Evolutionary conservation across 257 asterid genomes (phyloP).

Genomic region (Nicotiana tabacum): DNA sequence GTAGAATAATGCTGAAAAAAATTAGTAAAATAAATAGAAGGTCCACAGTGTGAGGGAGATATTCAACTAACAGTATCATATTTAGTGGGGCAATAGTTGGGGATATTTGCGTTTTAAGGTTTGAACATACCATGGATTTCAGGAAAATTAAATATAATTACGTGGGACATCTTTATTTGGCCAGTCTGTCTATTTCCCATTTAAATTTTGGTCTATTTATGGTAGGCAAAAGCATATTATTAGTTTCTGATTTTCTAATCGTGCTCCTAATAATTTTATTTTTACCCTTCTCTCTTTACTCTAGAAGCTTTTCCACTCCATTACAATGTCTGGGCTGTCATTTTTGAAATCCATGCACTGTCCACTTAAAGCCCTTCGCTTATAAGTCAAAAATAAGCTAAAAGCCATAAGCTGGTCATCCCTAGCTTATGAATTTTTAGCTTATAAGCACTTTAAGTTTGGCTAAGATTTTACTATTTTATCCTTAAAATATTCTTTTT

Average conservation of each 20-base stretch:
- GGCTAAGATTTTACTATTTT: no score
- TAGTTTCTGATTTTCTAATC: slow-evolving; percentile 5
- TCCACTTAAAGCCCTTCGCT: neutral
- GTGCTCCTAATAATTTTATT: neutral
- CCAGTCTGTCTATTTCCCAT: neutral
- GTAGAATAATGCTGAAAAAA: neutral
- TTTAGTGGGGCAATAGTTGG: neutral
- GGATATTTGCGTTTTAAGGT: slow-evolving; percentile 8
- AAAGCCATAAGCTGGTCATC: no score
- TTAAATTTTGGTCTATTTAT: neutral
- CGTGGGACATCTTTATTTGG: neutral
- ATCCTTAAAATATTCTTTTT: no score
- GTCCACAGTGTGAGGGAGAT: neutral
- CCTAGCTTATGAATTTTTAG: no score
- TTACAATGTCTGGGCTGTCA: neutral
- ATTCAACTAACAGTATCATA: neutral
- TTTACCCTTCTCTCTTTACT: neutral
- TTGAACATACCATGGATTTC: slow-evolving; percentile 8
- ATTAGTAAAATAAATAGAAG: neutral
- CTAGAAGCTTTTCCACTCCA: neutral
- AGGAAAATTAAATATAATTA: slow-evolving; percentile 4
- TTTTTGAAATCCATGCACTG: neutral
- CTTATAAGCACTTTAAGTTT: no score
- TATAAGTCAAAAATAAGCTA: no score
- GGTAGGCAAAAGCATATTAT: neutral